Conservation (phyloP, 2,329 filamentous ascomycete species). For the Blumeria graminis region DNA sequence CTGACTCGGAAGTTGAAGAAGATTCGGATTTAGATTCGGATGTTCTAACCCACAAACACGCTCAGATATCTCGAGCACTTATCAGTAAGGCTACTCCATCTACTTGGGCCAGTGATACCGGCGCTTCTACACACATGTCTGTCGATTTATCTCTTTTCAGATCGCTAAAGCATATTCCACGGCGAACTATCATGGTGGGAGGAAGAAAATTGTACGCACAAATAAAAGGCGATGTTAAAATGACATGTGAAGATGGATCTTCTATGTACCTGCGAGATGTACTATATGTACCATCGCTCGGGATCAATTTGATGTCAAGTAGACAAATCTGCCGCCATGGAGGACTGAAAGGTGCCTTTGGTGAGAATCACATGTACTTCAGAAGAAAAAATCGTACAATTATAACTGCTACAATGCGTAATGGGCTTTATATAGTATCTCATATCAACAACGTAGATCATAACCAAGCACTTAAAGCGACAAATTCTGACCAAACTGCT, state of each 20-base stretch:
- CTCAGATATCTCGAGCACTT: not conserved
- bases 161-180: not conserved
- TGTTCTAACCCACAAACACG: not conserved
- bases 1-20: not conserved
- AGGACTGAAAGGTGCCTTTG: not conserved
- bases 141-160: not conserved
- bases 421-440: not conserved
- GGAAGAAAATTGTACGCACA: not conserved
- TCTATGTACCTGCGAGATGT: not conserved
- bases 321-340: not conserved
- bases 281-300: not conserved
- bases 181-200: not conserved
- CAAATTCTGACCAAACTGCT: too few species aligned
- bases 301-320: conserved; percentile 1
- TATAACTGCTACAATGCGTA: not conserved
- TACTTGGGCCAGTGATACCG: not conserved
- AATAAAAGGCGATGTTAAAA: not conserved
- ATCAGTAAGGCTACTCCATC: conserved; percentile 1
- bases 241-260: not conserved
- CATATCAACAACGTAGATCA: too few species aligned
- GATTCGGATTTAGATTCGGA: too few species aligned
- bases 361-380: not conserved
- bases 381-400: not conserved
- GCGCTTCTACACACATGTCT: not conserved
- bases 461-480: too few species aligned